Evolutionary conservation across 805 yeast genomes (phyloP).

Genomic region (Candida loeiensis): DNA sequence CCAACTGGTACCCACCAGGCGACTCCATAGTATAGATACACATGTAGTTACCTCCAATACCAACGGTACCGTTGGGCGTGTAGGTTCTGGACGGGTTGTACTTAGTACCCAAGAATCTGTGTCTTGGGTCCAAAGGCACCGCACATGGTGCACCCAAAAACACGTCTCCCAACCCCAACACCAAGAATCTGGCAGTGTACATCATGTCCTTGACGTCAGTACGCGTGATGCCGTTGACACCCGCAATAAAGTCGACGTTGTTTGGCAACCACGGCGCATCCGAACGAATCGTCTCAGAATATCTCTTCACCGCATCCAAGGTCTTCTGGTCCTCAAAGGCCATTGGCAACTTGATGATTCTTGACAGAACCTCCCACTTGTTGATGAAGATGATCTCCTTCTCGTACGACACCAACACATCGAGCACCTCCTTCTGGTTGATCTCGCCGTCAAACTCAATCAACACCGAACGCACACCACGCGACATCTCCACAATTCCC

Average conservation of each 20-base stretch:
- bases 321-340: slow-evolving; percentile 93
- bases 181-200: slow-evolving; percentile 86
- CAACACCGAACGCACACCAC: slow-evolving; percentile 93
- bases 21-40: slow-evolving; percentile 97
- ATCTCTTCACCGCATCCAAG: slow-evolving; percentile 83
- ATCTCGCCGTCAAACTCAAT: slow-evolving; percentile 75
- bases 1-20: slow-evolving; percentile 97
- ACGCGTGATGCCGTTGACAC: slow-evolving; percentile 78
- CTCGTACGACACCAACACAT: slow-evolving; percentile 70
- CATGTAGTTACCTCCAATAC: slow-evolving; percentile 98
- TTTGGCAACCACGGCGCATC: slow-evolving; percentile 98
- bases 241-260: slow-evolving; percentile 92
- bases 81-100: slow-evolving; percentile 95
- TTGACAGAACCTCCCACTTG: slow-evolving; percentile 83
- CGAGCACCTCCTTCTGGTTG: slow-evolving; percentile 59
- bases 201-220: slow-evolving; percentile 76
- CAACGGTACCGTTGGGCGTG: slow-evolving; percentile 96
- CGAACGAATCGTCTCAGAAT: slow-evolving; percentile 88
- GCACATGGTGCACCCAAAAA: slow-evolving; percentile 99
- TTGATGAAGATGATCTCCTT: slow-evolving; percentile 66
- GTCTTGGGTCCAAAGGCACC: slow-evolving; percentile 95
- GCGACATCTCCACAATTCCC: slow-evolving; percentile 94
- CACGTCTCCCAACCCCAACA: slow-evolving; percentile 94
- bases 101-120: slow-evolving; percentile 85
- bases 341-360: slow-evolving; percentile 84